Conservation (phyloP, 306 rosid genomes). For the Vigna reflexopilosa region DNA sequence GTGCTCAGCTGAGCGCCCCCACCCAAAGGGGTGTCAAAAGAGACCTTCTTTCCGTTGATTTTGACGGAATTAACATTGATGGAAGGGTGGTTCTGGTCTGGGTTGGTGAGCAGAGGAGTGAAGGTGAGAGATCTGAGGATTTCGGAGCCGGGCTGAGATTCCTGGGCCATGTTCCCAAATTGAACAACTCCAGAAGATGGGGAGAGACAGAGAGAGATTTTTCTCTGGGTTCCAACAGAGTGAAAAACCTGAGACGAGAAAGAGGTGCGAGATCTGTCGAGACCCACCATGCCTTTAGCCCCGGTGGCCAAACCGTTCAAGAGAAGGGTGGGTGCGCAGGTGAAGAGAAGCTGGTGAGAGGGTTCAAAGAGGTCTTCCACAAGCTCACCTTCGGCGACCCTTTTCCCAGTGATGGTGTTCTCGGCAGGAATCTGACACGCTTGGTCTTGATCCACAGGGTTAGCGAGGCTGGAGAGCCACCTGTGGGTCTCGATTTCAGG, state of each 20-base stretch:
- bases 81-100: conserved; percentile 36
- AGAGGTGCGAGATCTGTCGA: conserved; percentile 63
- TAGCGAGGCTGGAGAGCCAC: conserved; percentile 27
- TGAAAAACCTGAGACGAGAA: conserved; percentile 69
- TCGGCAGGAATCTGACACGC: conserved; percentile 47
- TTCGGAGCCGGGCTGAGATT: conserved; percentile 40
- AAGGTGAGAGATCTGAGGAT: conserved; percentile 60
- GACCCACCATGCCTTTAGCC: conserved; percentile 68
- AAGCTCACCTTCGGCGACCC: conserved; percentile 46
- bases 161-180: conserved; percentile 31
- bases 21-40: conserved; percentile 45
- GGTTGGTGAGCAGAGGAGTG: conserved; percentile 63
- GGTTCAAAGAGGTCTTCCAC: conserved; percentile 52
- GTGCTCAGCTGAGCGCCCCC: conserved; percentile 65
- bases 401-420: conserved; percentile 50
- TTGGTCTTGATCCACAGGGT: conserved; percentile 16
- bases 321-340: conserved; percentile 58
- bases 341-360: conserved; percentile 33
- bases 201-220: conserved; percentile 66
- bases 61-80: conserved; percentile 65
- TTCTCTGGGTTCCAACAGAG: conserved; percentile 40
- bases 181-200: conserved; percentile 62
- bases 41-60: conserved; percentile 60
- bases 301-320: conserved; percentile 60
- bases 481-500: conserved; percentile 32